A percentile compares a stretch with the other conserved stretches of the same genome.
These are phyloP conservation scores for Licmophora abbreviata DNA, from an alignment of 108 stramenopile genomes.

Conservation along the genomic window DNA sequence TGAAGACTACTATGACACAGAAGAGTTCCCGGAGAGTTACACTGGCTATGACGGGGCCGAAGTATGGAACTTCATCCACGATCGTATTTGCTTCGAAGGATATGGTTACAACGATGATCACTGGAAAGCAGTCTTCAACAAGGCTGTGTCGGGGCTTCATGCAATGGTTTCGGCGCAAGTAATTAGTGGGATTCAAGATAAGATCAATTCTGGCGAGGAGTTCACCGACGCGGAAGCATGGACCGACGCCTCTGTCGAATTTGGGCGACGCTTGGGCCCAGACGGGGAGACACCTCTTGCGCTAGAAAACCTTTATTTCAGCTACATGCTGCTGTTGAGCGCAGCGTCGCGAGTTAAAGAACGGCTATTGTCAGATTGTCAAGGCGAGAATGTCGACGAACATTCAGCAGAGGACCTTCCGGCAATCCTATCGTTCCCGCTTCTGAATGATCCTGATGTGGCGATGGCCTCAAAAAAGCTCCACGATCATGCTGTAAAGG, in stretches of 20 bases:
- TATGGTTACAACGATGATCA: constrained; percentile 68
- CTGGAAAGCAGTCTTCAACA: constrained; percentile 89
- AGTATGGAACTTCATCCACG: constrained; percentile 80
- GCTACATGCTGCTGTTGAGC: constrained; percentile 85
- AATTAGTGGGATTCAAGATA: constrained; percentile 59
- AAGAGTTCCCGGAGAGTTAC: constrained; percentile 76
- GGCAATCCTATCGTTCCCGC: constrained; percentile 36
- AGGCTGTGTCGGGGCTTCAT: constrained; percentile 80
- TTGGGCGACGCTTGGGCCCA: constrained; percentile 54
- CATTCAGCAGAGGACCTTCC: constrained; percentile 22
- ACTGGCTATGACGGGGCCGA: constrained; percentile 81
- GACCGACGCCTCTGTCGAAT: constrained; percentile 71
- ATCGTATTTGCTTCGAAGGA: constrained; percentile 59
- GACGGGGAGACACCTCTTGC: constrained; percentile 77
- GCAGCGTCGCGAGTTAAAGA: constrained; percentile 70
- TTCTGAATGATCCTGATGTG: constrained; percentile 53
- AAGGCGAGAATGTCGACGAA: constrained; percentile 40
- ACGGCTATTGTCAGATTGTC: constrained; percentile 59
- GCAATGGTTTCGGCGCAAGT: constrained; percentile 78
- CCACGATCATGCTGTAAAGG: constrained; percentile 50
- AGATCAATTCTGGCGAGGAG: constrained; percentile 39
- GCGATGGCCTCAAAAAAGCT: constrained; percentile 44
- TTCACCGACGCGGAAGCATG: constrained; percentile 44
- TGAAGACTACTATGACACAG: constrained; percentile 82
- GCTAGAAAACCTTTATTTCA: constrained; percentile 90